Percentiles rank a stretch among this genome's conserved stretches.
These are phyloP conservation scores for Leishmania braziliensis DNA, from an alignment of 208 protist species.

Conservation along the genomic window DNA sequence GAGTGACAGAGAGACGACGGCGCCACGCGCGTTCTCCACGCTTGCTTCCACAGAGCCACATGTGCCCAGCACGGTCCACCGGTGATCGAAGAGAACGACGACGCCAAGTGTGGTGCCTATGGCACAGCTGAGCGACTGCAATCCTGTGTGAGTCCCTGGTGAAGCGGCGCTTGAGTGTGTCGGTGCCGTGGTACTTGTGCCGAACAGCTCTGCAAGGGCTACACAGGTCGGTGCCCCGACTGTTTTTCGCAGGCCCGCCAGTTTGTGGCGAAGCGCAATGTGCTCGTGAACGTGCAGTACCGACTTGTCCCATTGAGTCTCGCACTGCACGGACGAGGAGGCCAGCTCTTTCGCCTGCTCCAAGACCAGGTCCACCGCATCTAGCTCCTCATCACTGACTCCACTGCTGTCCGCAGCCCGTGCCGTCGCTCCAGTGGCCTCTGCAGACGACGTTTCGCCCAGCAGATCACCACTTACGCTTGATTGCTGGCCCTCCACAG, in stretches of 20 bases:
- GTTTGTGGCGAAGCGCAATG: conserved; percentile 40
- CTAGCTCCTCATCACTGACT: conserved; percentile 2
- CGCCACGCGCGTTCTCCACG: conserved; percentile 36
- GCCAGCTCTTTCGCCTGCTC: conserved; percentile 54
- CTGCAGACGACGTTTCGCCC: conserved; percentile 3
- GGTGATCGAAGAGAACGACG: conserved; percentile 55
- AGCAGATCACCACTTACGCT: conserved; percentile 69
- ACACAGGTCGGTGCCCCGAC: conserved; percentile 60
- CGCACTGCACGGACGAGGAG: conserved; percentile 30
- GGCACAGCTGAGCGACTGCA: conserved; percentile 10
- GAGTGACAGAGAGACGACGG: conserved; percentile 54
- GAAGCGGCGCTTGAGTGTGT: not conserved
- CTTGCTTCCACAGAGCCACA: conserved; percentile 27
- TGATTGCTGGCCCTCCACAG: conserved; percentile 58
- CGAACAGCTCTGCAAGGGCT: conserved; percentile 14
- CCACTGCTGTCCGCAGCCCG: not conserved
- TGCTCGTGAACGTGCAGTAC: conserved; percentile 73
- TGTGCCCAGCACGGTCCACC: conserved; percentile 22
- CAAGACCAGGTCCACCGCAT: conserved; percentile 54
- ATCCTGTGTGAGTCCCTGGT: not conserved
- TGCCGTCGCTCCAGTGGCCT: not conserved
- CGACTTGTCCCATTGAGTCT: conserved; percentile 24
- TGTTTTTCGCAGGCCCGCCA: conserved; percentile 32
- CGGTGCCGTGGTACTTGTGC: not conserved
- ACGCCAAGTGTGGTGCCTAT: conserved; percentile 70